A percentile compares a stretch with the other conserved stretches of the same genome.
phyloP scores from a whole-genome alignment of 768 basidiomycete species.

The Dictyophora rubrovolvata region DNA sequence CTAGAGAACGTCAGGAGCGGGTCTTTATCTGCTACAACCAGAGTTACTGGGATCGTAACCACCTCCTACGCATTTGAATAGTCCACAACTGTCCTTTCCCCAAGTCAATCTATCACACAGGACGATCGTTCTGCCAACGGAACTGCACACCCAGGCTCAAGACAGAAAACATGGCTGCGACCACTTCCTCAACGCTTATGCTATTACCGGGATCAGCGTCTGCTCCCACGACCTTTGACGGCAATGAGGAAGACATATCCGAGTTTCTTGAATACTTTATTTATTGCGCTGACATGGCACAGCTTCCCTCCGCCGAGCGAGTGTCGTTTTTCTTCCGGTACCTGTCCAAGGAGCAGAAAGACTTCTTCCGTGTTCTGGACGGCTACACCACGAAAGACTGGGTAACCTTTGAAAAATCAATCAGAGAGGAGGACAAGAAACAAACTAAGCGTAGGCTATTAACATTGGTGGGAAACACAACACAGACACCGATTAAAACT shows the following conservation, averaged over 20 bases:
- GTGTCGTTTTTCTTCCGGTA: neutral
- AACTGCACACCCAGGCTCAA: too few species aligned
- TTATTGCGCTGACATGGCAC: neutral
- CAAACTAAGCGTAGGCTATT: neutral
- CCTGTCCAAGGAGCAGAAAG: neutral
- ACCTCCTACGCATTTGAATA: too few species aligned
- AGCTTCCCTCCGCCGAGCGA: neutral
- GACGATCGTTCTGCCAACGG: too few species aligned
- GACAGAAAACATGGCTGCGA: too few species aligned
- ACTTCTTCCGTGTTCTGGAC: neutral
- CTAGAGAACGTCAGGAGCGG: too few species aligned
- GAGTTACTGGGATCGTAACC: too few species aligned
- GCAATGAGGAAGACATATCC: neutral
- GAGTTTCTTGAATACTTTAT: slow-evolving; percentile 3
- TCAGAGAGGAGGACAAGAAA: neutral
- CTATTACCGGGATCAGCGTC: neutral
- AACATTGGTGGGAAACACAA: neutral
- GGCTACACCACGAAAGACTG: neutral
- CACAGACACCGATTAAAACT: neutral
- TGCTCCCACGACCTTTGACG: neutral
- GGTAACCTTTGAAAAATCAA: neutral
- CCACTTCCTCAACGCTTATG: neutral
- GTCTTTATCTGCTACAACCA: too few species aligned
- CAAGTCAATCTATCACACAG: too few species aligned
- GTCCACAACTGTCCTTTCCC: too few species aligned